A percentile compares a stretch with the other conserved stretches of the same genome.
Conservation (phyloP, 768 basidiomycete genomes). For the Suillus decipiens region DNA sequence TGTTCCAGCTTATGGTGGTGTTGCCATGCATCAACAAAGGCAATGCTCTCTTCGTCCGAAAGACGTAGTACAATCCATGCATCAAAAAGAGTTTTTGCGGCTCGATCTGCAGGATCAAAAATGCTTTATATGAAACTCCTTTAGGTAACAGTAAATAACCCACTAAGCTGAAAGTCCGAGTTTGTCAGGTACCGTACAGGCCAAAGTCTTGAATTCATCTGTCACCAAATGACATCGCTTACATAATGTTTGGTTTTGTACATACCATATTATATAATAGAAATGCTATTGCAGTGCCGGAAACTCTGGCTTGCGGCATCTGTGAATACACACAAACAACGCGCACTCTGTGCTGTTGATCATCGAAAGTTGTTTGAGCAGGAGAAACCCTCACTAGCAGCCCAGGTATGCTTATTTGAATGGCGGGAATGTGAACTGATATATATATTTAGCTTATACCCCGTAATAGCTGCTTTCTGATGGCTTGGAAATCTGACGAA, state of each 20-base stretch:
- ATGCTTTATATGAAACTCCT: conserved; percentile 13
- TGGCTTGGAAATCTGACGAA: neutral
- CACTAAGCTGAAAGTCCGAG: too few relatives aligned
- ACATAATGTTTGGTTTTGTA: too few relatives aligned
- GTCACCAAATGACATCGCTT: too few relatives aligned
- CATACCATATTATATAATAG: too few relatives aligned
- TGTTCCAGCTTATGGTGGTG: conserved; percentile 50
- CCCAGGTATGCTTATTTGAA: neutral
- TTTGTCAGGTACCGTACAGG: too few relatives aligned
- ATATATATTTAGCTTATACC: too few relatives aligned
- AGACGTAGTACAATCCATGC: conserved; percentile 67
- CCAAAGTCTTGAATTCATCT: too few relatives aligned
- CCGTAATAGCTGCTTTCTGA: neutral
- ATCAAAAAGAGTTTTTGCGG: conserved; percentile 79
- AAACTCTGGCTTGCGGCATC: too few relatives aligned
- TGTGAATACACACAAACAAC: neutral
- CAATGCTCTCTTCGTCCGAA: conserved; percentile 64
- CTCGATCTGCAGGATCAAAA: conserved; percentile 49
- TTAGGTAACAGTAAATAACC: conserved; percentile 18
- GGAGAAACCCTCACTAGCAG: neutral
- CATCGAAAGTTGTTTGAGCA: neutral
- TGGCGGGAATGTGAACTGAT: too few relatives aligned
- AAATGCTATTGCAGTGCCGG: too few relatives aligned
- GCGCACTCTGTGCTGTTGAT: neutral
- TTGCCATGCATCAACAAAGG: conserved; percentile 63